These are phyloP conservation scores for Artemisia argyi DNA, from an alignment of 129 eudicot genomes.

Conservation along the genomic window DNA sequence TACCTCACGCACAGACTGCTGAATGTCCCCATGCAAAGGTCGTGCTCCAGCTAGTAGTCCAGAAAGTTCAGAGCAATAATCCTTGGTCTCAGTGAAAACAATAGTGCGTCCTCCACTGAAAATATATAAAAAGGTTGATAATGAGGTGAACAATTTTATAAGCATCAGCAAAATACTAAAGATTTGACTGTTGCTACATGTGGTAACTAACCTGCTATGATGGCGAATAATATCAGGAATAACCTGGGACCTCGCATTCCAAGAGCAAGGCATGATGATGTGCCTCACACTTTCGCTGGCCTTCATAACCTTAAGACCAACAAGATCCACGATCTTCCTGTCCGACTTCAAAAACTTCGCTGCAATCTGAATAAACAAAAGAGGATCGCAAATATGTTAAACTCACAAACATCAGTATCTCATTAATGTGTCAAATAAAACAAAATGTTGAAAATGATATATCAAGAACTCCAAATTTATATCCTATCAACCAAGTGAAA, in stretches of 20 bases:
- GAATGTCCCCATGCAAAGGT: constrained; percentile 95
- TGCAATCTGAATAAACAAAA: constrained; percentile 51
- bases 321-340: constrained; percentile 86
- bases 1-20: constrained; percentile 96
- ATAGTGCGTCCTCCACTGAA: constrained; percentile 96
- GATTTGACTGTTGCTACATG: not conserved
- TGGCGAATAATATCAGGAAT: constrained; percentile 97
- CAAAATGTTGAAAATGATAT: not conserved
- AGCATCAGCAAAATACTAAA: not conserved
- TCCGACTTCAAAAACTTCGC: constrained; percentile 70
- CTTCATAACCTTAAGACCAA: constrained; percentile 77
- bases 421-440: too few relatives aligned
- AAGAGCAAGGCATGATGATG: constrained; percentile 82
- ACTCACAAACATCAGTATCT: not conserved
- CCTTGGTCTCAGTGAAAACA: constrained; percentile 90
- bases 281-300: constrained; percentile 79
- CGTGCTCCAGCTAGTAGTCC: constrained; percentile 89
- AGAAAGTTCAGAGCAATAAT: constrained; percentile 87
- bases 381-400: not conserved
- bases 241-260: constrained; percentile 78
- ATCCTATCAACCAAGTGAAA: not conserved
- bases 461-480: not conserved
- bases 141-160: not conserved
- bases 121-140: not conserved
- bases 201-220: constrained; percentile 62